Conservation (phyloP, 306 rosid genomes). For the Sesbania bispinosa region DNA sequence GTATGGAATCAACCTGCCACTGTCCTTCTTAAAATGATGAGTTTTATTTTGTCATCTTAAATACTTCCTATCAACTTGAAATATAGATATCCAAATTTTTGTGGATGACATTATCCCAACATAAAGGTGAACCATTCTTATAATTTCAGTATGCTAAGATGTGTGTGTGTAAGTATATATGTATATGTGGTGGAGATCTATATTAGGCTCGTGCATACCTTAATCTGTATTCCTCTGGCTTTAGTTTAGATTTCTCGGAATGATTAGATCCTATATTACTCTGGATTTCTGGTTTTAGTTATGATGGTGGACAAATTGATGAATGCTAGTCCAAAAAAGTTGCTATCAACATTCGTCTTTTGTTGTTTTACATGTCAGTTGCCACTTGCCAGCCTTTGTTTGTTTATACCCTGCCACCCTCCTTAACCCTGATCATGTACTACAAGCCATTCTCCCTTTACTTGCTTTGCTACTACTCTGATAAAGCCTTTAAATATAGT, state of each 20-base stretch:
- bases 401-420: background rate
- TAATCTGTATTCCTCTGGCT: background rate
- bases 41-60: background rate
- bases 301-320: background rate
- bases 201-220: background rate
- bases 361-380: background rate
- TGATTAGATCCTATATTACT: background rate
- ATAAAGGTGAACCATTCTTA: background rate
- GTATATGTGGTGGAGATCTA: background rate
- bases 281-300: background rate
- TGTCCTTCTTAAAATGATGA: background rate
- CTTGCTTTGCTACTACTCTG: conserved; percentile 1
- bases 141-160: conserved; percentile 1
- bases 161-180: no score
- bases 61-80: background rate
- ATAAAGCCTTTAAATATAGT: background rate
- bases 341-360: background rate
- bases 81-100: background rate
- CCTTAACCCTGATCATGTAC: background rate
- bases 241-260: background rate
- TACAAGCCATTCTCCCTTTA: background rate
- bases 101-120: background rate
- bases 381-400: background rate
- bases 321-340: background rate
- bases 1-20: background rate